A percentile compares a stretch with the other conserved stretches of the same genome.
Conservation (phyloP, 2,329 filamentous ascomycete genomes). For the Fusarium pseudonygamai region DNA sequence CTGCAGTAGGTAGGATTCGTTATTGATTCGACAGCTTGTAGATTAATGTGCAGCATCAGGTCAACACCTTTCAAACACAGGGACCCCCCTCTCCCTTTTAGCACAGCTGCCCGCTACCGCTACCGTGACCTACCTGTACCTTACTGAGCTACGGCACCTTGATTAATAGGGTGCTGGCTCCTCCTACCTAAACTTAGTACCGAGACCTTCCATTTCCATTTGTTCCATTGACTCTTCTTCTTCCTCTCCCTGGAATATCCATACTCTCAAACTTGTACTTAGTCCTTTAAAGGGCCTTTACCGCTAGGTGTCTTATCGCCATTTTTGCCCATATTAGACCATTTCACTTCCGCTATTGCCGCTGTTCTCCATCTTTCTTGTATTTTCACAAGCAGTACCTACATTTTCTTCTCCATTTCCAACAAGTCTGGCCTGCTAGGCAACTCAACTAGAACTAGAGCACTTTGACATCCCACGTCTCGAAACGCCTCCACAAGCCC, state of each 20-base stretch:
- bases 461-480: conserved; percentile 32
- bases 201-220: neutral
- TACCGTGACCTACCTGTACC: neutral
- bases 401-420: neutral
- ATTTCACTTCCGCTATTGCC: neutral
- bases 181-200: neutral
- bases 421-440: neutral
- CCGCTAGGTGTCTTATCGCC: neutral
- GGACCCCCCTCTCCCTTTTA: conserved; percentile 11
- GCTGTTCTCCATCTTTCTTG: neutral
- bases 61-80: neutral
- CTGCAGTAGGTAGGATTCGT: neutral
- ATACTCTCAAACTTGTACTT: neutral
- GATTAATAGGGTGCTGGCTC: neutral
- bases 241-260: neutral
- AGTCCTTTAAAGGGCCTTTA: neutral
- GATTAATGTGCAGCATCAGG: conserved; percentile 5
- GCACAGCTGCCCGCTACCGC: neutral
- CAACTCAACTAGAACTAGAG: conserved; percentile 1
- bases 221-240: conserved; percentile 1
- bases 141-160: neutral
- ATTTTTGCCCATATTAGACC: neutral
- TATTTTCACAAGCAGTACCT: neutral
- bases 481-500: conserved; percentile 34
- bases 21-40: conserved; percentile 17